Evolutionary conservation across 2,329 filamentous ascomycete species (phyloP).

Genomic region (Xylariaceae sp.): DNA sequence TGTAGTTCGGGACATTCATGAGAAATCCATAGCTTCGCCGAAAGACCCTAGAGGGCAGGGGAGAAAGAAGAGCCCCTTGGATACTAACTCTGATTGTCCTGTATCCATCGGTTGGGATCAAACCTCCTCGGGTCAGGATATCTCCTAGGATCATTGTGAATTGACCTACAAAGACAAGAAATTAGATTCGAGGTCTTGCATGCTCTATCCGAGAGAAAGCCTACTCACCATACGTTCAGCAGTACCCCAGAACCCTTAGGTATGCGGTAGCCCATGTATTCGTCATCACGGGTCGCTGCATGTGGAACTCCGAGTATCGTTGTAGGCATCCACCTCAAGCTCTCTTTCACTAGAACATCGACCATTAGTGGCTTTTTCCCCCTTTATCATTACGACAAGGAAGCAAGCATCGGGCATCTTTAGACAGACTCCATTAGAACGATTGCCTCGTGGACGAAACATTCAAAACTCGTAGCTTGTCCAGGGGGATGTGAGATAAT

Average conservation of each 20-base stretch:
- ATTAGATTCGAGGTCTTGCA: background rate
- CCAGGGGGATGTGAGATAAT: too few species aligned
- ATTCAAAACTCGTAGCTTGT: too few species aligned
- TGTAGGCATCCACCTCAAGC: slow-evolving; percentile 40
- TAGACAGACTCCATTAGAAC: too few species aligned
- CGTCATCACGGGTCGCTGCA: slow-evolving; percentile 29
- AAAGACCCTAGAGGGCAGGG: too few species aligned
- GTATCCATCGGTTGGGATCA: slow-evolving; percentile 30
- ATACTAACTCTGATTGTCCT: slow-evolving; percentile 20
- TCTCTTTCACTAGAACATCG: slow-evolving; percentile 47
- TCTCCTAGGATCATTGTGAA: slow-evolving; percentile 40
- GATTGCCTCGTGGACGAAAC: too few species aligned
- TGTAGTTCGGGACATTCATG: too few species aligned
- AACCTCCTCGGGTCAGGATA: slow-evolving; percentile 37
- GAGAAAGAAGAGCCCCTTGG: too few species aligned
- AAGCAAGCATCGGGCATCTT: too few species aligned
- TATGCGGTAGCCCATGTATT: slow-evolving; percentile 35
- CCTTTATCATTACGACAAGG: too few species aligned
- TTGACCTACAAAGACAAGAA: slow-evolving; percentile 25
- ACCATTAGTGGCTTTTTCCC: too few species aligned
- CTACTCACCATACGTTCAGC: slow-evolving; percentile 33
- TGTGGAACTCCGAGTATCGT: slow-evolving; percentile 32
- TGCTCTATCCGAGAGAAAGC: too few species aligned
- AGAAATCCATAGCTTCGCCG: too few species aligned
- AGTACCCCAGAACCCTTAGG: slow-evolving; percentile 37